phyloP scores from a whole-genome alignment of 2,329 filamentous ascomycete species.

The Penicillium digitatum region DNA sequence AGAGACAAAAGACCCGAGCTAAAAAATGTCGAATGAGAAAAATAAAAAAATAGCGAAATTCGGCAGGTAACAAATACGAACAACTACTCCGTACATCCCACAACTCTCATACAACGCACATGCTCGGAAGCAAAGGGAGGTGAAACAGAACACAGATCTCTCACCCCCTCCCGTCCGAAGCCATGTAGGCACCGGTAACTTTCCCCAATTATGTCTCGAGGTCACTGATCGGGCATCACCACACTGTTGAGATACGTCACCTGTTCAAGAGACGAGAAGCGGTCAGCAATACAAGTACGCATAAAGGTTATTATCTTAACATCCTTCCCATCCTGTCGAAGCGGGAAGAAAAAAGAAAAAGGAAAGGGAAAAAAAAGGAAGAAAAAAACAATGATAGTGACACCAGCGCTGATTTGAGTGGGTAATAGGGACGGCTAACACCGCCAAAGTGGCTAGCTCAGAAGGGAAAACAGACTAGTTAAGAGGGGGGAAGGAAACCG shows the following conservation, averaged over 20 bases:
- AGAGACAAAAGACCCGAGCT: slow-evolving; percentile 7
- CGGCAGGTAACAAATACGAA: not conserved
- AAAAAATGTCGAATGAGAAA: not conserved
- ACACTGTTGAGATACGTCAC: slow-evolving; percentile 68
- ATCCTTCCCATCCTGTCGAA: not conserved
- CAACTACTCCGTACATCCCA: slow-evolving; percentile 1
- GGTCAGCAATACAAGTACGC: slow-evolving; percentile 20
- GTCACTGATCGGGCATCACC: slow-evolving; percentile 63
- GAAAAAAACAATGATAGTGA: not conserved
- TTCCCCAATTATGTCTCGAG: slow-evolving; percentile 2
- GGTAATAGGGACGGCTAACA: slow-evolving; percentile 13
- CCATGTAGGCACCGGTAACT: not conserved
- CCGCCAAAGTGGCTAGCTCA: slow-evolving; percentile 22
- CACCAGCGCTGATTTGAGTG: slow-evolving; percentile 15
- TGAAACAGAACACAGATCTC: not conserved
- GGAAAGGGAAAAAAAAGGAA: not conserved
- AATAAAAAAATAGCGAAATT: slow-evolving; percentile 2
- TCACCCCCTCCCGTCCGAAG: not conserved
- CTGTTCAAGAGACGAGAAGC: slow-evolving; percentile 42
- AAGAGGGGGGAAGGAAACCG: slow-evolving; percentile 21
- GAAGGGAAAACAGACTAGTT: slow-evolving; percentile 23
- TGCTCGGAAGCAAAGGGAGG: not conserved
- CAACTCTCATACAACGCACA: not conserved
- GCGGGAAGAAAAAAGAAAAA: not conserved
- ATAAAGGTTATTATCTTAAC: not conserved